Base-by-base conservation (phyloP, 768 basidiomycete species). In the Lepiota subincarnata region DNA sequence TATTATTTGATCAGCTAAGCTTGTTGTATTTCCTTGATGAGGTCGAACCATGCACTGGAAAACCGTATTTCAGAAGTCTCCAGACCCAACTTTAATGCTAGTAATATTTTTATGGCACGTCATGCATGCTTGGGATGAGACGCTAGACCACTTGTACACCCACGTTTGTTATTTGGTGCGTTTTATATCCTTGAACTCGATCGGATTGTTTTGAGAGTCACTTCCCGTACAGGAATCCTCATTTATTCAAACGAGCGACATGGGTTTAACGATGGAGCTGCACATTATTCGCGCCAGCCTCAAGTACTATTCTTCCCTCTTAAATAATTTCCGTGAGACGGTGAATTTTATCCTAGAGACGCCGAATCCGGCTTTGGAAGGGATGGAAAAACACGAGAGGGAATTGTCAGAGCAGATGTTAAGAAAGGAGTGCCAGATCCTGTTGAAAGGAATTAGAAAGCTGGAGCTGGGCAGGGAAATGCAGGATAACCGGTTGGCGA, bases 91-190 rank as follows among this genome's bases (percentile, higher is more conserved):
- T 0, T 81, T 82, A 51, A 59, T 83, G 7, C 68, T 83, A 41
- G 57, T 84, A 5, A 69, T 76, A 42, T 64, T 77, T 6, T 62
- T 84, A 19, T 84, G 82, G 83, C 81, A 82, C 52, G 75, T 80
- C 0, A 59, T 83, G 22, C 84, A 84, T 59, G 74, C 81, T 0
- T 84, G 83, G 73, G 83, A 84, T 45, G 80, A 84, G 62, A 66
- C 79, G 0, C 68, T 83, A 20, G 81, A 82, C 58, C 64, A 67
- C 12, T 59, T 84, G 34, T 82, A 81, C 52, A 57, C 59, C 8
- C 78, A 84, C 58, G 73, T 84, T 19, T 77, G 73, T 53, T 69
- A 56, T 52, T 65, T 84, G 53, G 77, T 75, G 54, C 38, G 73
- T 59, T 31, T 1, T 34, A 8, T 7, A 4, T 31, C 34, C 35